Evolutionary conservation across 164 flowering plant species (phyloP), one percentile per base, ranked within the genome.

Genomic region (Sextonia rubra): DNA sequence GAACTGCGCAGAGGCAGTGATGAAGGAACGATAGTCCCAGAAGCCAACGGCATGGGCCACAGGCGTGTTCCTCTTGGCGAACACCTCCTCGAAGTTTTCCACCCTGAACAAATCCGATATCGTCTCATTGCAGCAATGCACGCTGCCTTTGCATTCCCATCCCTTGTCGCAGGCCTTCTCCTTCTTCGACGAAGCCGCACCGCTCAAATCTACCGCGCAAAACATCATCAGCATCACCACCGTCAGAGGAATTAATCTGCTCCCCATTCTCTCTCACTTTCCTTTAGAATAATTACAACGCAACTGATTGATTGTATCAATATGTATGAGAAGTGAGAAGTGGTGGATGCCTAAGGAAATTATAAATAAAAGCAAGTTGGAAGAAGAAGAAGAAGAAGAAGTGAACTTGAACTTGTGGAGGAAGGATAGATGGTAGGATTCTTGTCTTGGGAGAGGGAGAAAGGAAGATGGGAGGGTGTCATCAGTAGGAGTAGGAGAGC

Each of bases 1-100:
- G 73, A 65, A 92, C 3, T 63, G 22, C 5, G 89, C 72, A 17
- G 97, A 73, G 9, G 97, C 97, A 0, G 77, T 78, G 30, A 92
- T 92, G 77, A 94, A 92, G 8, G 95, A 87, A 18, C 69, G 80
- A 77, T 91, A 94, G 68, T 91, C 95, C 95, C 95, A 94, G 78
- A 88, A 92, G 1, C 93, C 94, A 5, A 81, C 91, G 25, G 99
- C 99, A 18, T 91, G 91, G 3, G 96, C 97, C 8, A 84, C 85
- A 0, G 97, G 99, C 0, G 93, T 5, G 70, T 92, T 94, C 49
- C 99, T 73, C 85, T 92, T 94, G 5, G 94, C 56, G 81, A 94
- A 94, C 15, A 92, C 87, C 63, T 90, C 80, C 85, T 94, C 97
- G 64, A 94, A 94, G 69, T 92, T 92, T 69, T 94, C 89, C 1